Percentiles rank a stretch among this genome's conserved stretches.
These are phyloP conservation scores for Trichosporon sp. DNA, from an alignment of 1,284 basidiomycete species.

Conservation along the genomic window DNA sequence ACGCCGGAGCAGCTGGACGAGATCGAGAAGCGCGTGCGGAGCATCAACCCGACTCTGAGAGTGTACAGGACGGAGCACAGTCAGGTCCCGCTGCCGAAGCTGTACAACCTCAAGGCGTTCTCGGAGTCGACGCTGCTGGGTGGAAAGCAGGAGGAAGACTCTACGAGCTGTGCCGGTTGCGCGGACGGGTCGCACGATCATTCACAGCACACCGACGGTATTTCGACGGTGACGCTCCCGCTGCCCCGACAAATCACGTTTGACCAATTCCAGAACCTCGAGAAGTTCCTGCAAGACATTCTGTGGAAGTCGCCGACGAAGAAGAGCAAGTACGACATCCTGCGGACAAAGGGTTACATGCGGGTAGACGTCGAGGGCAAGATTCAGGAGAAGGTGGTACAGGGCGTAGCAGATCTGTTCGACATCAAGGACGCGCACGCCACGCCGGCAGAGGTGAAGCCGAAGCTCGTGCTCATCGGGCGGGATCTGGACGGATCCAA, in stretches of 20 bases:
- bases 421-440: constrained; percentile 61
- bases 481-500: constrained; percentile 63
- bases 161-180: not conserved
- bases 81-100: constrained; percentile 67
- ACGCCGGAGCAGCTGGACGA: constrained; percentile 51
- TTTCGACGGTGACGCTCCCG: constrained; percentile 65
- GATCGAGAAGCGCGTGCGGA: constrained; percentile 64
- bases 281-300: constrained; percentile 74
- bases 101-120: constrained; percentile 81
- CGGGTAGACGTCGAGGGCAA: constrained; percentile 61
- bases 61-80: constrained; percentile 71
- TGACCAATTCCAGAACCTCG: constrained; percentile 58
- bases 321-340: constrained; percentile 58
- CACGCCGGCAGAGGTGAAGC: constrained; percentile 41
- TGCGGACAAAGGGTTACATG: constrained; percentile 83
- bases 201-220: constrained; percentile 59
- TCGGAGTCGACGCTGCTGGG: constrained; percentile 37
- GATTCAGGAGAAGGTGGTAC: constrained; percentile 72
- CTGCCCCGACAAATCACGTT: constrained; percentile 64
- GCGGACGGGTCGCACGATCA: constrained; percentile 56
- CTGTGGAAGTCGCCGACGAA: constrained; percentile 67
- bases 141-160: not conserved
- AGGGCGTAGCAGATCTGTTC: constrained; percentile 83
- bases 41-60: constrained; percentile 74
- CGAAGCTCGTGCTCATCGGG: constrained; percentile 79